Conservation (phyloP, 495 filamentous ascomycete genomes). For the Talaromyces stipitatus region DNA sequence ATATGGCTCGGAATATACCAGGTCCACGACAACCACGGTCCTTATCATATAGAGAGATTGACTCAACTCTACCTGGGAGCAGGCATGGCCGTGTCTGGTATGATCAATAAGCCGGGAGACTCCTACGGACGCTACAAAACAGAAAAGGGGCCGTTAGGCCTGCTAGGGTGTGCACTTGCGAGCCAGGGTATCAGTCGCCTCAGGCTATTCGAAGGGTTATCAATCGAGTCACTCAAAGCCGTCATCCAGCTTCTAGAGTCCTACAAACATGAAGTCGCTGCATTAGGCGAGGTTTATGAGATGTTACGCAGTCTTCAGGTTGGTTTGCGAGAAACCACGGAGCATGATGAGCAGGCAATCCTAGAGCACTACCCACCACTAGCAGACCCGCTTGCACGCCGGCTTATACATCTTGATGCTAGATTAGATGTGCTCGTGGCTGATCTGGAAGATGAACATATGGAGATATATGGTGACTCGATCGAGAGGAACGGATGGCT, state of each 20-base stretch:
- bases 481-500: background rate
- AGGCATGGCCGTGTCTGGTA: slow-evolving; percentile 5
- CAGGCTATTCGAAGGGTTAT: slow-evolving; percentile 12
- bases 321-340: background rate
- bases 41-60: slow-evolving; percentile 12
- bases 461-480: background rate
- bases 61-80: slow-evolving; percentile 14
- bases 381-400: slow-evolving; percentile 11
- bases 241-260: slow-evolving; percentile 14
- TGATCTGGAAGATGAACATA: slow-evolving; percentile 12
- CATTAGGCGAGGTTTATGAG: slow-evolving; percentile 10
- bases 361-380: slow-evolving; percentile 5
- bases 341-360: background rate
- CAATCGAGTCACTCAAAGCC: slow-evolving; percentile 12
- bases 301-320: slow-evolving; percentile 10
- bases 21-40: slow-evolving; percentile 7
- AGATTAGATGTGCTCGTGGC: slow-evolving; percentile 10
- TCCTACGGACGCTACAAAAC: background rate
- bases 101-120: slow-evolving; percentile 1
- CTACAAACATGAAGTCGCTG: slow-evolving; percentile 14
- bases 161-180: slow-evolving; percentile 3
- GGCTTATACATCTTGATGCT: slow-evolving; percentile 10
- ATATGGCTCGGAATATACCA: slow-evolving; percentile 18
- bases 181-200: slow-evolving; percentile 10
- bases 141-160: background rate